phyloP scores from a whole-genome alignment of 257 asterid genomes.

The Solanum etuberosum region DNA sequence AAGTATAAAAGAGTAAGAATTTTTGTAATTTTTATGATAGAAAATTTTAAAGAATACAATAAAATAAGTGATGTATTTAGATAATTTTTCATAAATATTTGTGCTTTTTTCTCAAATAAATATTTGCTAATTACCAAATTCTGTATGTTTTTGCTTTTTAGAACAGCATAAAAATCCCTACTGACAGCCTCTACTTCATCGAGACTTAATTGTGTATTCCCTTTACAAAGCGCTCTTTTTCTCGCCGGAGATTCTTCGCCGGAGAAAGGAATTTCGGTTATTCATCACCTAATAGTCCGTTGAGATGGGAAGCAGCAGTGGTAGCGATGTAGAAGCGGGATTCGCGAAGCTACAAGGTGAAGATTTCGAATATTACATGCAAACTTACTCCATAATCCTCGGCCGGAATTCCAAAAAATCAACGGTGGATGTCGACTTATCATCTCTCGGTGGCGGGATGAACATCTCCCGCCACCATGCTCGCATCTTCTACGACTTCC shows the following conservation, averaged over 20 bases:
- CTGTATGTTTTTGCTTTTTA: not conserved
- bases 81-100: too few species aligned
- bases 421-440: constrained; percentile 87
- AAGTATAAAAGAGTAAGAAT: too few species aligned
- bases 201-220: not conserved
- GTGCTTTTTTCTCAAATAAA: not conserved
- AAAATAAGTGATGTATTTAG: too few species aligned
- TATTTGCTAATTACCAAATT: not conserved
- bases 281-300: not conserved
- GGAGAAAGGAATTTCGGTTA: not conserved
- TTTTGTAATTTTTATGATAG: not conserved
- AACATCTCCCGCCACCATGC: constrained; percentile 98
- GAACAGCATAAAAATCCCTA: not conserved
- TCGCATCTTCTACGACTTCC: constrained; percentile 92
- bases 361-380: constrained; percentile 98
- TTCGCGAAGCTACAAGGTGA: constrained; percentile 96
- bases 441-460: constrained; percentile 98
- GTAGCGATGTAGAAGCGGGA: constrained; percentile 95
- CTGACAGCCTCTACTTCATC: not conserved
- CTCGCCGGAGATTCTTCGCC: not conserved
- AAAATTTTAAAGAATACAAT: too few species aligned
- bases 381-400: constrained; percentile 83
- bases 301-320: constrained; percentile 53
- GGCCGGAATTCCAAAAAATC: constrained; percentile 98
- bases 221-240: not conserved